Evolutionary conservation across 2,329 filamentous ascomycete species (phyloP).

Genomic region (Alternaria sp.): DNA sequence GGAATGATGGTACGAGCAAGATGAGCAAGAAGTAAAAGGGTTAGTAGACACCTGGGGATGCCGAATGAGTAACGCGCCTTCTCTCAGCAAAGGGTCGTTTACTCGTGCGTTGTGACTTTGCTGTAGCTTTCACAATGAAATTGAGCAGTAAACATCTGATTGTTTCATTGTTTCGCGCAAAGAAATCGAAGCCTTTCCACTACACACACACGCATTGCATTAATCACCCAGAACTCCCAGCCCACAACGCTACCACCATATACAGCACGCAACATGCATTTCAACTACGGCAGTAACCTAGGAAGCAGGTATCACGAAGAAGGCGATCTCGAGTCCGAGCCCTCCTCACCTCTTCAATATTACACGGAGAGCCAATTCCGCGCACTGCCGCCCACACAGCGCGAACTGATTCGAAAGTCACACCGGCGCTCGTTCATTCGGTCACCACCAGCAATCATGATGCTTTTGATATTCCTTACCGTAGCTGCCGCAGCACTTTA

Average conservation of each 20-base stretch:
- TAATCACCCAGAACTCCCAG: background rate
- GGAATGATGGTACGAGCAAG: background rate
- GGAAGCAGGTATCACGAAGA: background rate
- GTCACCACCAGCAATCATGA: background rate
- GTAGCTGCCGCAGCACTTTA: background rate
- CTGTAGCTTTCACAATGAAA: background rate
- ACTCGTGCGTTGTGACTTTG: background rate
- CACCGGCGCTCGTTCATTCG: background rate
- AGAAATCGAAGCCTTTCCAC: background rate
- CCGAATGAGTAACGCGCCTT: background rate
- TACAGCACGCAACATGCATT: background rate
- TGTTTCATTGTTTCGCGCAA: background rate
- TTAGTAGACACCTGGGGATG: rapidly evolving
- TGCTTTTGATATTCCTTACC: background rate
- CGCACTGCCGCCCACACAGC: background rate
- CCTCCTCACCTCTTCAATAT: background rate
- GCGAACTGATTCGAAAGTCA: background rate
- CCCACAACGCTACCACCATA: background rate
- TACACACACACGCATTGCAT: background rate
- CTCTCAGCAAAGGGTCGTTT: background rate
- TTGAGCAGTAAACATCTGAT: background rate
- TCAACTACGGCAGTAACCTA: background rate
- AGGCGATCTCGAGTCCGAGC: background rate
- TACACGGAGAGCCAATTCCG: background rate
- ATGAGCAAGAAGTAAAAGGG: background rate